Base-by-base conservation (phyloP, 306 rosid genomes). In the Malus domestica region DNA sequence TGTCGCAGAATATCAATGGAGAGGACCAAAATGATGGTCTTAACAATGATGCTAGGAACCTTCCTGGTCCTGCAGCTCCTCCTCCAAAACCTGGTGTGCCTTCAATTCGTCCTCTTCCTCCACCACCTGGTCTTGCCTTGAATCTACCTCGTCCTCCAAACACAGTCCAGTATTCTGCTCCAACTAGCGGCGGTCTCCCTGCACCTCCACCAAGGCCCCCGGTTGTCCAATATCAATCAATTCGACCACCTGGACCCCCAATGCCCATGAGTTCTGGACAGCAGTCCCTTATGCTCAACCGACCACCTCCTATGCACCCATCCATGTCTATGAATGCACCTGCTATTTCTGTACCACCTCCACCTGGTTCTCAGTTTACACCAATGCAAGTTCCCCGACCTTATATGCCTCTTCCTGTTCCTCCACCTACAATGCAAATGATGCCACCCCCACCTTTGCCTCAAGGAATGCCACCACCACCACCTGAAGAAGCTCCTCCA, bases 401-500 rank as follows among this genome's bases (percentile, higher is more conserved):
- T 75, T 95, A 55, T 81, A 87, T 49, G 25, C 87, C 93, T 78
- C 83, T 76, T 57, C 79, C 91, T 69, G 83, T 33, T 14, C 89
- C 90, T 30, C 90, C 90, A 44, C 87, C 93, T 22, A 73, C 77
- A 52, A 86, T 90, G 96, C 90, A 77, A 66, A 89, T 92, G 97
- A 89, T 91, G 96, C 93, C 91, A 27, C 96, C 87, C 30, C 94
- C 97, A 10, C 99, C 90, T 44, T 59, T 90, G 87, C 97, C 97
- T 64, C 92, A 89, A 22, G 99, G 97, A 62, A 35, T 89, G 85
- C 97, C 98, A 0, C 97, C 98, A 0, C 96, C 96, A 1, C 96
- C 93, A 23, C 99, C 96, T 6, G 99, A 95, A 30, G 99, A 92
- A 86, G 99, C 97, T 84, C 97, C 92, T 78, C 99, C 97, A 4